Percentiles rank a stretch among this genome's conserved stretches.
Conservation (phyloP, 371 early-diverging fungal genomes). For the Ordospora pajunii region DNA sequence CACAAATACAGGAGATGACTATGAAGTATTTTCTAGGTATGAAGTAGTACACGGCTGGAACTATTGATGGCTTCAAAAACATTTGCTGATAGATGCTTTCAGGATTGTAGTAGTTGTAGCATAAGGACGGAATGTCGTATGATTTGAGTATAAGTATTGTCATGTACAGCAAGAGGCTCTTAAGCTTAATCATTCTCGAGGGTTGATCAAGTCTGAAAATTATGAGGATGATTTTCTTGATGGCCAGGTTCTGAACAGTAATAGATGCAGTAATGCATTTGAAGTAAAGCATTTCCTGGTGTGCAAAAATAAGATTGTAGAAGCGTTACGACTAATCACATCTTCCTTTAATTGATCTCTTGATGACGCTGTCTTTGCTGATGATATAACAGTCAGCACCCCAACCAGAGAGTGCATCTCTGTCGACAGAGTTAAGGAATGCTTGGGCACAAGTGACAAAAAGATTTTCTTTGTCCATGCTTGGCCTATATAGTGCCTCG, state of each 20-base stretch:
- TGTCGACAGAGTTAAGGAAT: conserved; percentile 85
- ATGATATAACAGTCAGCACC: conserved; percentile 69
- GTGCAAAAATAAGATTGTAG: no score
- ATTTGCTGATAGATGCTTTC: background rate
- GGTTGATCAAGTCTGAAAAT: no score
- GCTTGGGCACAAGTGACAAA: conserved; percentile 91
- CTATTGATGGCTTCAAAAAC: background rate
- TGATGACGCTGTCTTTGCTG: conserved; percentile 18
- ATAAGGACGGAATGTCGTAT: background rate
- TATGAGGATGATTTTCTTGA: no score
- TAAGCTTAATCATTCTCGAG: background rate
- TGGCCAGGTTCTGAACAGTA: no score
- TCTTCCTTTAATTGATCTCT: conserved; percentile 54
- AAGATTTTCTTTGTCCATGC: conserved; percentile 87
- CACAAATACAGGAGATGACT: background rate
- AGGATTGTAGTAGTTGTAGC: background rate
- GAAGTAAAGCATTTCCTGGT: no score
- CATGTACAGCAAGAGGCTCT: background rate
- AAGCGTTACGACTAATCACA: conserved; percentile 47
- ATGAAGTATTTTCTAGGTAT: background rate
- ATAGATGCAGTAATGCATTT: no score
- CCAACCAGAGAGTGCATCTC: conserved; percentile 95
- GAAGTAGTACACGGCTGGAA: background rate
- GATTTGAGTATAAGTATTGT: background rate
- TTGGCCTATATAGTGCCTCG: conserved; percentile 90